phyloP scores from a whole-genome alignment of 805 yeast species.

The Kuraishia capsulata region DNA sequence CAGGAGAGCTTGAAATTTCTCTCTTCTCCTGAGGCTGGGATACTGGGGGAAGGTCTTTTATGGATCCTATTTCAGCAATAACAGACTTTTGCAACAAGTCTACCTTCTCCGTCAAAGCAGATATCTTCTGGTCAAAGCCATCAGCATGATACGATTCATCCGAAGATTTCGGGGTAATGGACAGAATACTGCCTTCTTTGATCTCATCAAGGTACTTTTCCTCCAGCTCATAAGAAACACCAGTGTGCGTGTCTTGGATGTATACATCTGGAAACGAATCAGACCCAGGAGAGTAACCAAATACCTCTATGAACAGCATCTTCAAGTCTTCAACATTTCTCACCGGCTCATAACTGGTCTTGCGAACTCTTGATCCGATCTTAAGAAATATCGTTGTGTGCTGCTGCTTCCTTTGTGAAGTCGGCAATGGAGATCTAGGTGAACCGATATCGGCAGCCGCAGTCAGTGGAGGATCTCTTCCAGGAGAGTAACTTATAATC shows the following conservation, averaged over 20 bases:
- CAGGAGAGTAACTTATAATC: conserved; percentile 37
- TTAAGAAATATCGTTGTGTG: conserved; percentile 29
- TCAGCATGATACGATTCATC: conserved; percentile 11
- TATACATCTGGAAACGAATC: conserved; percentile 72
- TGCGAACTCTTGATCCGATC: conserved; percentile 45
- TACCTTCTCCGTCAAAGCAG: conserved; percentile 16
- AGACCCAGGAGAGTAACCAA: conserved; percentile 71
- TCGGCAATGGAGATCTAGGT: conserved; percentile 5
- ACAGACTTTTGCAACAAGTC: conserved; percentile 14
- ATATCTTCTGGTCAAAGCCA: conserved; percentile 18
- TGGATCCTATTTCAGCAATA: conserved; percentile 2
- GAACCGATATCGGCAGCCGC: conserved; percentile 1
- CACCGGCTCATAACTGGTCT: conserved; percentile 34
- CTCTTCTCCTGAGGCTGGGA: neutral
- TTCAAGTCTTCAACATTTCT: conserved; percentile 46
- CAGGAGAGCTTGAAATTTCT: neutral
- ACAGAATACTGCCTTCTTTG: conserved; percentile 47
- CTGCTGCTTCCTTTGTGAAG: neutral
- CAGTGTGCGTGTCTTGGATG: conserved; percentile 49
- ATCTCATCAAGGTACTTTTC: conserved; percentile 55
- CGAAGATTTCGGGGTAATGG: conserved; percentile 14
- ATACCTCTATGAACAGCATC: conserved; percentile 75
- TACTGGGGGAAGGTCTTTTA: neutral
- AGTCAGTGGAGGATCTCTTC: conserved; percentile 18
- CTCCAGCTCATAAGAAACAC: conserved; percentile 73